Percentiles rank a stretch among this genome's conserved stretches.
These are phyloP conservation scores for Nasturtium officinale DNA, from an alignment of 345 rosid species.

Conservation along the genomic window DNA sequence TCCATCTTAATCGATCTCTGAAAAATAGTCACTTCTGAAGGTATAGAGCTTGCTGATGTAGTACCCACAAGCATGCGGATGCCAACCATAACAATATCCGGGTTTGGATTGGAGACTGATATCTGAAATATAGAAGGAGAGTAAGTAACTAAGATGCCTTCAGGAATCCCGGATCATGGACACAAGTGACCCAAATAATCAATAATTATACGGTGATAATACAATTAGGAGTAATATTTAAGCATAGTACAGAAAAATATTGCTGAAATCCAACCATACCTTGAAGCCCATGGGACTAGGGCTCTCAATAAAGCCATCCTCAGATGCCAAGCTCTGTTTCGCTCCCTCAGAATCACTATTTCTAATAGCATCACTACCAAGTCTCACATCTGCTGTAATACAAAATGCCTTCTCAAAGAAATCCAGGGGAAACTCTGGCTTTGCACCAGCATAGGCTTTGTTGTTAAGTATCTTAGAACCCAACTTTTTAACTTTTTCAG, in stretches of 20 bases:
- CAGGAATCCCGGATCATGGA: conserved; percentile 9
- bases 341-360: conserved; percentile 94
- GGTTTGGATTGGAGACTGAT: conserved; percentile 87
- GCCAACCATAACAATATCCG: conserved; percentile 97
- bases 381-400: conserved; percentile 88
- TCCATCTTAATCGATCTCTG: conserved; percentile 92
- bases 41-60: conserved; percentile 86
- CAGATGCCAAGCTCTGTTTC: conserved; percentile 84
- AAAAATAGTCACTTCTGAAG: conserved; percentile 82
- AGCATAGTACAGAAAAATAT: conserved; percentile 18
- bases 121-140: conserved; percentile 55
- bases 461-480: conserved; percentile 82
- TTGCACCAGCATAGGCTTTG: conserved; percentile 77
- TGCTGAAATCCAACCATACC: conserved; percentile 49
- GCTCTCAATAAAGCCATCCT: conserved; percentile 94
- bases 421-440: conserved; percentile 94
- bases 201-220: conserved; percentile 10
- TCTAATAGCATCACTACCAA: conserved; percentile 89
- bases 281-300: conserved; percentile 84
- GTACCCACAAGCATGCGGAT: conserved; percentile 93
- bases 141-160: conserved; percentile 13
- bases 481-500: conserved; percentile 83
- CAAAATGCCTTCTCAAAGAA: conserved; percentile 95
- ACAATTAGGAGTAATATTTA: conserved; percentile 19
- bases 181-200: conserved; percentile 4